A percentile compares a stretch with the other conserved stretches of the same genome.
Evolutionary conservation across 441 rosid species (phyloP).

Genomic region (Populus hybrid): DNA sequence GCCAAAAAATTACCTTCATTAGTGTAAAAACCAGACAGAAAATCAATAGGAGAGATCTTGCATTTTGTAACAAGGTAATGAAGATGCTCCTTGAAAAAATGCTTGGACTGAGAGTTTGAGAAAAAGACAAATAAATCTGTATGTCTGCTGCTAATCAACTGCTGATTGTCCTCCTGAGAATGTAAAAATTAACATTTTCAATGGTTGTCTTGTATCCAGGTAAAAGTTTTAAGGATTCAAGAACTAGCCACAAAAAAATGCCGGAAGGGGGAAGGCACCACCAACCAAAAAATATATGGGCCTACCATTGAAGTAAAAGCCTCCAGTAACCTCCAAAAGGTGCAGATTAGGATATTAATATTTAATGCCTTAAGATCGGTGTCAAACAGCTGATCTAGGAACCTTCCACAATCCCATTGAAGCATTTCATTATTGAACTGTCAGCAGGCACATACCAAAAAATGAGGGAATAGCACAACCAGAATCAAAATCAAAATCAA

Average conservation of each 20-base stretch:
- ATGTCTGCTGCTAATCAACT: conserved; percentile 38
- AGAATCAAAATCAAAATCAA: background rate
- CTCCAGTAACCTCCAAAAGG: conserved; percentile 74
- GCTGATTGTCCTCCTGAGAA: conserved; percentile 53
- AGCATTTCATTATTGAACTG: conserved; percentile 58
- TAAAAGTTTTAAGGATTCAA: conserved; percentile 6
- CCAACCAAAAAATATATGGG: conserved; percentile 49
- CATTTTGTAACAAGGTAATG: conserved; percentile 57
- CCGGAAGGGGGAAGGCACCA: conserved; percentile 21
- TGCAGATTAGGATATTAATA: conserved; percentile 50
- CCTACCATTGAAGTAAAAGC: conserved; percentile 42
- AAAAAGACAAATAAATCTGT: conserved; percentile 70
- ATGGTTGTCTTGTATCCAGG: conserved; percentile 4
- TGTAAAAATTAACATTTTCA: background rate
- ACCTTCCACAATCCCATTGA: conserved; percentile 57
- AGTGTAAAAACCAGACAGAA: conserved; percentile 62
- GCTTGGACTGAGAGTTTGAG: conserved; percentile 48
- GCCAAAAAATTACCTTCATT: conserved; percentile 56
- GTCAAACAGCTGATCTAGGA: conserved; percentile 55
- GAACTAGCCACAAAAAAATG: background rate
- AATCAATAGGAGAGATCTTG: conserved; percentile 63
- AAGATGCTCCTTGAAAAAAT: conserved; percentile 70
- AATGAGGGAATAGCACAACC: background rate
- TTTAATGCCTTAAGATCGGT: conserved; percentile 47
- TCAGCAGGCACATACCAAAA: conserved; percentile 21